These are phyloP conservation scores for Metarhizium rileyi DNA, from an alignment of 2,329 filamentous ascomycete genomes.

Conservation along the genomic window DNA sequence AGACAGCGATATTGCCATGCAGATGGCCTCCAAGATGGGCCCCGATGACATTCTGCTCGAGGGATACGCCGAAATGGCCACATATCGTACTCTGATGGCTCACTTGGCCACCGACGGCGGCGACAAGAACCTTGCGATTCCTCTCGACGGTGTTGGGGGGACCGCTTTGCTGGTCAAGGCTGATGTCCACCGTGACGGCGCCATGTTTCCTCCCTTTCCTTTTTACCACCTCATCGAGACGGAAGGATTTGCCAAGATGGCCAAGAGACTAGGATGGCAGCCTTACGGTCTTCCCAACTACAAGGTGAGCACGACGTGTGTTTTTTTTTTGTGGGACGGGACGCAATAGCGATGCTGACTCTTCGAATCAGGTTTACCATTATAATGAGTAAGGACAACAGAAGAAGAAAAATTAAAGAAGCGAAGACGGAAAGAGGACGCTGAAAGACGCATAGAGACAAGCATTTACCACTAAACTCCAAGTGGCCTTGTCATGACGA, in stretches of 20 bases:
- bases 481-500: neutral
- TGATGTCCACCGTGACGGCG: constrained; percentile 91
- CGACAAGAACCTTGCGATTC: constrained; percentile 53
- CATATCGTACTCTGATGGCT: constrained; percentile 86
- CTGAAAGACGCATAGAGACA: neutral
- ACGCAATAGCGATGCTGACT: neutral
- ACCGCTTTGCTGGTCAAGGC: constrained; percentile 90
- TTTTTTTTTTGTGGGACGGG: too few relatives aligned
- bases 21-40: constrained; percentile 70
- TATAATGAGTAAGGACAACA: constrained; percentile 64
- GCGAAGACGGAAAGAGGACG: neutral
- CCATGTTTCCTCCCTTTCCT: constrained; percentile 95
- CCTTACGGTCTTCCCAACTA: constrained; percentile 91
- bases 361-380: constrained; percentile 62
- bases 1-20: constrained; percentile 70
- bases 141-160: constrained; percentile 87
- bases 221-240: constrained; percentile 98
- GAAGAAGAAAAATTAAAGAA: neutral
- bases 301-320: constrained; percentile 52
- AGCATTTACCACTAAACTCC: neutral
- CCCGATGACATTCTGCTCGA: constrained; percentile 89
- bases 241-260: constrained; percentile 97
- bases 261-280: constrained; percentile 74
- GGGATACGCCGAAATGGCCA: constrained; percentile 87
- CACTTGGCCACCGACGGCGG: constrained; percentile 56